phyloP scores from a whole-genome alignment of 73 alveolate species.

The Blepharisma japonicum region DNA sequence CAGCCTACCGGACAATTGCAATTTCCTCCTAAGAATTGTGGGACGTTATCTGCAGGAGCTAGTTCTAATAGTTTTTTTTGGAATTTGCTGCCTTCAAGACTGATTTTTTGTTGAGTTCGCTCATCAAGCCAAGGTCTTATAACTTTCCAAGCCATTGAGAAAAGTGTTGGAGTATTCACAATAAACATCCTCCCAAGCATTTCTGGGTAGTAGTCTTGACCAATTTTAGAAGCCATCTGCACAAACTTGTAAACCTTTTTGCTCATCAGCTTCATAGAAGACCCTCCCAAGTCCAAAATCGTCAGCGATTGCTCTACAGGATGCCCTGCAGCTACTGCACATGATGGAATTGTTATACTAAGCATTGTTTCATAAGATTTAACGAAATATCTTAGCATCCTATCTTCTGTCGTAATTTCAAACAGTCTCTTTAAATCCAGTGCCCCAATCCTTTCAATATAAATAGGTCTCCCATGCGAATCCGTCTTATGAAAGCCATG shows the following conservation, averaged over 20 bases:
- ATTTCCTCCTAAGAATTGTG: conserved; percentile 66
- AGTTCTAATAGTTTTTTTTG: conserved; percentile 66
- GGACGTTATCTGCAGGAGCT: conserved; percentile 67
- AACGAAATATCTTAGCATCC: conserved; percentile 61
- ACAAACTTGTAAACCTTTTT: conserved; percentile 61
- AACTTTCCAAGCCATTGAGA: conserved; percentile 71
- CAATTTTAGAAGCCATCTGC: conserved; percentile 60
- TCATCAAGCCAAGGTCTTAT: conserved; percentile 73
- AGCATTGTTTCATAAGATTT: conserved; percentile 66
- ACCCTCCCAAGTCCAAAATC: conserved; percentile 66
- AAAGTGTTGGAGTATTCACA: conserved; percentile 69
- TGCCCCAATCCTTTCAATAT: conserved; percentile 63
- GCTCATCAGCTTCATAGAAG: conserved; percentile 58
- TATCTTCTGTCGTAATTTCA: conserved; percentile 56
- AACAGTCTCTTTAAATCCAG: conserved; percentile 54
- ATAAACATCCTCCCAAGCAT: conserved; percentile 67
- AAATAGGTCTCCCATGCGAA: conserved; percentile 69
- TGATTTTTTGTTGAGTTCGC: conserved; percentile 66
- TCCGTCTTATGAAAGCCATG: conserved; percentile 75
- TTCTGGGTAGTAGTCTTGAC: conserved; percentile 89
- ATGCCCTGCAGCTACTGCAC: conserved; percentile 58
- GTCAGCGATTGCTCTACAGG: conserved; percentile 51
- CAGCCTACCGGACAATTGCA: conserved; percentile 42
- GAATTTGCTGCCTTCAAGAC: conserved; percentile 55
- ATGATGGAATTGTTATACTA: conserved; percentile 68